Evolutionary conservation across 2,329 filamentous ascomycete species (phyloP).

Genomic region (Colletotrichum shisoi): DNA sequence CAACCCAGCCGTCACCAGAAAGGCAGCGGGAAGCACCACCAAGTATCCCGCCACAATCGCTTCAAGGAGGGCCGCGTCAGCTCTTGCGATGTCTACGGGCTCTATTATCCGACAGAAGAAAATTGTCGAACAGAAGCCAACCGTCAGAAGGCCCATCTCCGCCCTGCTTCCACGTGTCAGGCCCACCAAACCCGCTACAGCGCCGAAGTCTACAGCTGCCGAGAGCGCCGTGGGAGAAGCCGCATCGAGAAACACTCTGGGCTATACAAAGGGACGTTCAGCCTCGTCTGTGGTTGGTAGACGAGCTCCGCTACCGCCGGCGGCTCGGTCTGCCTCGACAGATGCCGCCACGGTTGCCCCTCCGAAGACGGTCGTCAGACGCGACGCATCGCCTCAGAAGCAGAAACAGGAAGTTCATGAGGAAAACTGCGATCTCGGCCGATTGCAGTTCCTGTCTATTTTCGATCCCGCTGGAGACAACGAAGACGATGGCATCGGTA

Average conservation of each 20-base stretch:
- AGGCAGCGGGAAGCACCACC: slow-evolving; percentile 28
- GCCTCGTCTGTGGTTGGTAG: slow-evolving; percentile 56
- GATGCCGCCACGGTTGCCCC: slow-evolving; percentile 4
- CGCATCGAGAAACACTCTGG: slow-evolving; percentile 81
- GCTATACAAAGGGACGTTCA: slow-evolving; percentile 80
- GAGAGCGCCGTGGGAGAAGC: slow-evolving; percentile 69
- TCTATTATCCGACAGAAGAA: slow-evolving; percentile 42
- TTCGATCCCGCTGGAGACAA: slow-evolving; percentile 63
- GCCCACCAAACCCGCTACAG: slow-evolving; percentile 51
- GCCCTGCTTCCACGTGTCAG: slow-evolving; percentile 46
- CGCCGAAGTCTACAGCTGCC: slow-evolving; percentile 59
- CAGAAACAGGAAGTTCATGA: slow-evolving; percentile 26
- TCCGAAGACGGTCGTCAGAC: slow-evolving; percentile 22
- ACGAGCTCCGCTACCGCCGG: slow-evolving; percentile 37
- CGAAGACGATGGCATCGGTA: slow-evolving; percentile 51
- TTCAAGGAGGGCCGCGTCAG: slow-evolving; percentile 63
- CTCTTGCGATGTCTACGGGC: slow-evolving; percentile 54
- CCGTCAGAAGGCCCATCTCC: slow-evolving; percentile 44
- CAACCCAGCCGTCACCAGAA: slow-evolving; percentile 42
- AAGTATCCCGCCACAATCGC: slow-evolving; percentile 44
- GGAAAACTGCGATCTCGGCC: slow-evolving; percentile 50
- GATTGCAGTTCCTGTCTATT: slow-evolving; percentile 65
- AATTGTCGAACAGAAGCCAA: slow-evolving; percentile 32
- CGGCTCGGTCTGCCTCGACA: slow-evolving; percentile 25
- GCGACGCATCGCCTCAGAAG: slow-evolving; percentile 38